Base-by-base conservation (phyloP, 495 filamentous ascomycete species). In the Hypoxylon lenormandii region DNA sequence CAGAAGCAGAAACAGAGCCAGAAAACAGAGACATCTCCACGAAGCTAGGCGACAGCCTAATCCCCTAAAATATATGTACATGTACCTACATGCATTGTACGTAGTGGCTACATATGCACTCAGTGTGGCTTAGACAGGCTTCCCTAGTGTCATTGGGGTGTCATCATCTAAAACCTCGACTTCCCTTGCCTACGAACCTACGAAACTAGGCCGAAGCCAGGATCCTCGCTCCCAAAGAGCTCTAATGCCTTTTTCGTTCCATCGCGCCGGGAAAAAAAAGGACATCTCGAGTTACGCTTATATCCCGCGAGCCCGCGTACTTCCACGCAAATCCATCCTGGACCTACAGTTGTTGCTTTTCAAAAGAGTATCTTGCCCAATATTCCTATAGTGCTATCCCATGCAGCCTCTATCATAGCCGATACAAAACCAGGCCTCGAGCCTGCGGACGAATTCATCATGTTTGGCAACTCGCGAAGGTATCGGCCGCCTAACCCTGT, bases 401-500 rank as follows among this genome's bases (percentile, higher is more conserved):
- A 76, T 76, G 74, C 61, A 40, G 63, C 28, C 45, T 59, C 42
- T 59, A 61, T 65, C 64, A 65, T 70, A 62, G 72, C 64, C 68
- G 43, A 66, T 69, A 43, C 19, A 40, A 40, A 53, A 49, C 59
- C 60, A 54, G 72, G 68, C 68, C 58, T 58, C 15, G 60, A 66
- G 67, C 66, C 72, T 69, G 72, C 69, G 59, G 50, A 50, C 28
- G 49, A 22, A 8, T 54, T 65, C 66, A 78, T 60, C 38, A 83
- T 83, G 81, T 83, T 83, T 73, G 77, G 66, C 66, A 57, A 73
- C 63, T 80, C 80, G 62, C 77, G 80, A 72, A 78, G 76, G 70
- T 80, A 81, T 70, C 78, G 80, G 42, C 73, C 76, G 58, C 78
- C 80, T 19, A 74, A 77, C 69, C 76, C 72, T 75, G 81, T 83